phyloP scores from a whole-genome alignment of 768 basidiomycete genomes.

The Amanita inopinata region DNA sequence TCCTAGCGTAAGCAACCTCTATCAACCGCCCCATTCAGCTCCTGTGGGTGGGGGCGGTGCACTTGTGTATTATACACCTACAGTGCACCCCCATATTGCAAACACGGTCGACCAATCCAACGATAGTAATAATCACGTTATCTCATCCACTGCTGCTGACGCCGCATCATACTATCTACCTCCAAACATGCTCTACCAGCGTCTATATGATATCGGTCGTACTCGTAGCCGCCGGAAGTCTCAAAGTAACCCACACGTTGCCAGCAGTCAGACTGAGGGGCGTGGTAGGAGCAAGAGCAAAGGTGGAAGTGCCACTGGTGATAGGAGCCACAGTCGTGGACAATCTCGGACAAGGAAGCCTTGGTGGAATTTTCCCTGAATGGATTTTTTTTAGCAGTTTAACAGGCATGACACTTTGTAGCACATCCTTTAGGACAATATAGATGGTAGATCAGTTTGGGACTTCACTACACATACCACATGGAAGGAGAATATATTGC shows the following conservation, averaged over 20 bases:
- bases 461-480: no score
- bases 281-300: conserved; percentile 7
- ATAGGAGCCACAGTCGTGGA: conserved; percentile 5
- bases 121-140: no score
- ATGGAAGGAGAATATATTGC: no score
- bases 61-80: conserved; percentile 4
- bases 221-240: conserved; percentile 1
- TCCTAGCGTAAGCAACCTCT: neutral
- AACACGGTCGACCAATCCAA: no score
- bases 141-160: no score
- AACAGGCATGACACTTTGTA: neutral
- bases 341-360: conserved; percentile 6
- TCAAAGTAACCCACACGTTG: neutral
- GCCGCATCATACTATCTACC: conserved; percentile 5
- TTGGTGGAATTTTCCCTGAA: conserved; percentile 8
- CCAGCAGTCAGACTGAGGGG: neutral
- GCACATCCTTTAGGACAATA: neutral
- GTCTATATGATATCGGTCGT: conserved; percentile 10
- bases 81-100: conserved; percentile 5
- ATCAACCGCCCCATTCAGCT: neutral
- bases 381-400: neutral
- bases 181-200: conserved; percentile 10
- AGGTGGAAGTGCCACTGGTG: neutral
- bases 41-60: neutral
- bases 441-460: neutral